A percentile compares a stretch with the other conserved stretches of the same genome.
phyloP scores from a whole-genome alignment of 257 asterid species.

The Solanum virginianum region DNA sequence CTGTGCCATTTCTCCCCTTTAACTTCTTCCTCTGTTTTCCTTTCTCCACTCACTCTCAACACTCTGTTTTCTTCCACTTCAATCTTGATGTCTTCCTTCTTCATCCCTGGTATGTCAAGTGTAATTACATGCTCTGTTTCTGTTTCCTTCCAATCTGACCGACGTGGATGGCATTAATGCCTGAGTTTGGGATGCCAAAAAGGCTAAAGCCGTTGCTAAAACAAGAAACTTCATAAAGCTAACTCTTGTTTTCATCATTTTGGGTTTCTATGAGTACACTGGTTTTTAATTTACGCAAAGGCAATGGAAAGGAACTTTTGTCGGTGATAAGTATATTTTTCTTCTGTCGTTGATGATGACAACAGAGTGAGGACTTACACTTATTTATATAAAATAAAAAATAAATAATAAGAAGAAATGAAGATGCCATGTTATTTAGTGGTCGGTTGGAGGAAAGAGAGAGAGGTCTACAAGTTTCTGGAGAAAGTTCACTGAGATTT shows the following conservation, averaged over 20 bases:
- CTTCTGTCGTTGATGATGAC: not conserved
- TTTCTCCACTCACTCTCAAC: not conserved
- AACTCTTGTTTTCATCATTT: constrained; percentile 1
- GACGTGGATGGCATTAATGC: constrained; percentile 15
- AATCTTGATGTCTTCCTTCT: not conserved
- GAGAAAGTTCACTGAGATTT: too few relatives aligned
- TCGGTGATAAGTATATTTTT: too few relatives aligned
- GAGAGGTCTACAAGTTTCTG: not conserved
- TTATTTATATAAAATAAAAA: too few relatives aligned
- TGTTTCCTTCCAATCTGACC: not conserved
- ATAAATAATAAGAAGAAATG: not conserved
- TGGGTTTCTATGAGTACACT: too few relatives aligned
- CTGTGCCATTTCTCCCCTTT: not conserved
- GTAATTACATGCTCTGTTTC: not conserved
- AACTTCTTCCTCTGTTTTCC: not conserved
- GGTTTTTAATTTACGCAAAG: too few relatives aligned
- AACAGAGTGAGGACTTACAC: not conserved
- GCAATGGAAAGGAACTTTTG: not conserved
- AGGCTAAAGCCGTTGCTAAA: not conserved
- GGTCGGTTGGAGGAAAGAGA: not conserved
- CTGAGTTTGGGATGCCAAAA: not conserved
- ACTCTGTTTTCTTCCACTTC: not conserved
- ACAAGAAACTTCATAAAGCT: not conserved
- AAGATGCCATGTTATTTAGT: not conserved
- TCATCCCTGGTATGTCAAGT: not conserved